These are phyloP conservation scores for Malus sylvestris DNA, from an alignment of 306 rosid genomes.

Conservation along the genomic window DNA sequence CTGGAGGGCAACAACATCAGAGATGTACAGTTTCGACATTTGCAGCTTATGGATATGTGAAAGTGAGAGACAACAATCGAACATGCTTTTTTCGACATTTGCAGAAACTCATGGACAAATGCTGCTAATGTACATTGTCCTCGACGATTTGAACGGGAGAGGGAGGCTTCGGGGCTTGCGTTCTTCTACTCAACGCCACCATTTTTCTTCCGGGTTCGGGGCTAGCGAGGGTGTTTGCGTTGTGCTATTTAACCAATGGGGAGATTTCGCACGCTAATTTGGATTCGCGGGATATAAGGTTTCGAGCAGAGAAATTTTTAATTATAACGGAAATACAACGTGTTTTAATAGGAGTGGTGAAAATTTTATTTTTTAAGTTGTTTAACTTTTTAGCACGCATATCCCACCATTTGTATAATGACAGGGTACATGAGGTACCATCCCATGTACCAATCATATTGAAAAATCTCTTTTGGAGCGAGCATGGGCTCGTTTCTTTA, in stretches of 20 bases:
- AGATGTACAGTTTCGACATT: neutral
- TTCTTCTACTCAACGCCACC: constrained; percentile 41
- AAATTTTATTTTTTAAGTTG: too few relatives aligned
- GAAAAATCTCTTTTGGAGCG: constrained; percentile 25
- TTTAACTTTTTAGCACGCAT: too few relatives aligned
- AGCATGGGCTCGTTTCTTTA: neutral
- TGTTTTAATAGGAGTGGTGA: too few relatives aligned
- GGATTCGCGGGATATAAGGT: constrained; percentile 27
- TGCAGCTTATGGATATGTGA: neutral
- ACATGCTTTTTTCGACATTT: neutral
- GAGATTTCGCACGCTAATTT: constrained; percentile 25
- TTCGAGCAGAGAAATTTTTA: too few relatives aligned
- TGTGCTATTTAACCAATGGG: neutral
- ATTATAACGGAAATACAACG: too few relatives aligned
- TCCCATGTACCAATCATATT: too few relatives aligned
- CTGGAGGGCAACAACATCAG: constrained; percentile 22
- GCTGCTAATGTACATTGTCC: neutral
- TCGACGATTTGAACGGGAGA: neutral
- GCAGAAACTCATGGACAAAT: neutral
- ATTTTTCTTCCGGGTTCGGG: neutral
- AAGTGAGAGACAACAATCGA: neutral
- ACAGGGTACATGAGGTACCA: too few relatives aligned
- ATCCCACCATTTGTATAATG: too few relatives aligned
- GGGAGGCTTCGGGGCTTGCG: constrained; percentile 46
- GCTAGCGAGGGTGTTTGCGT: neutral